These are phyloP conservation scores for Phoma sp. DNA, from an alignment of 2,329 filamentous ascomycete species.

Conservation along the genomic window DNA sequence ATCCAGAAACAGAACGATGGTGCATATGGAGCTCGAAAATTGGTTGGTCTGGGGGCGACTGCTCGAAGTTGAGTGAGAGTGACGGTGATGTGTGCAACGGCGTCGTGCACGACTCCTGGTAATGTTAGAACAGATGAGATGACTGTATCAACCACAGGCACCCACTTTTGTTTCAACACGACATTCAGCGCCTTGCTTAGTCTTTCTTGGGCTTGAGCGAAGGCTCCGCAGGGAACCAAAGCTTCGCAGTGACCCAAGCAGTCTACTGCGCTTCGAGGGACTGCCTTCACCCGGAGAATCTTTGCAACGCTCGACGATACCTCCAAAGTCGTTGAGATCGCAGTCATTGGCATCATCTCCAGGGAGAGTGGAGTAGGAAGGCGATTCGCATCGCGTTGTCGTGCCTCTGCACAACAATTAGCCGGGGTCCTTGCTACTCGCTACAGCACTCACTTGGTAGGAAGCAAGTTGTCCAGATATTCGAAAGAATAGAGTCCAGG, in stretches of 20 bases:
- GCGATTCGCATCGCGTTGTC: background rate
- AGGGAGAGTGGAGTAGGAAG: background rate
- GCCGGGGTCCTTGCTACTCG: background rate
- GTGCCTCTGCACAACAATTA: background rate
- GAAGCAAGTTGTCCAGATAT: constrained; percentile 4
- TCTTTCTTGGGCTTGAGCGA: constrained; percentile 26
- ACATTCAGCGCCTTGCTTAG: constrained; percentile 11
- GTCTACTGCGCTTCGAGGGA: constrained; percentile 33
- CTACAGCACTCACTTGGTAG: constrained; percentile 4
- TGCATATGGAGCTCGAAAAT: constrained; percentile 30
- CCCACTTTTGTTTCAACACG: background rate
- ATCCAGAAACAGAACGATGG: constrained; percentile 7
- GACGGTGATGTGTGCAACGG: constrained; percentile 21
- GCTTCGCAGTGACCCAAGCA: constrained; percentile 38
- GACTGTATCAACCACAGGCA: background rate
- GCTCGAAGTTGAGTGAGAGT: constrained; percentile 35
- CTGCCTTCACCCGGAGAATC: constrained; percentile 29
- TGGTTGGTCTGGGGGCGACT: constrained; percentile 30
- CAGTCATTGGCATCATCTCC: background rate
- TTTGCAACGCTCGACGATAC: constrained; percentile 14
- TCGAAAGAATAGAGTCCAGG: constrained; percentile 34
- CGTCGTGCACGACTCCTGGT: background rate
- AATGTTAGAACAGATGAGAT: background rate
- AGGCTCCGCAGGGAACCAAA: constrained; percentile 36
- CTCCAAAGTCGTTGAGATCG: constrained; percentile 25